Evolutionary conservation across 305 asterid species (phyloP).

Genomic region (Plantago coronopus): DNA sequence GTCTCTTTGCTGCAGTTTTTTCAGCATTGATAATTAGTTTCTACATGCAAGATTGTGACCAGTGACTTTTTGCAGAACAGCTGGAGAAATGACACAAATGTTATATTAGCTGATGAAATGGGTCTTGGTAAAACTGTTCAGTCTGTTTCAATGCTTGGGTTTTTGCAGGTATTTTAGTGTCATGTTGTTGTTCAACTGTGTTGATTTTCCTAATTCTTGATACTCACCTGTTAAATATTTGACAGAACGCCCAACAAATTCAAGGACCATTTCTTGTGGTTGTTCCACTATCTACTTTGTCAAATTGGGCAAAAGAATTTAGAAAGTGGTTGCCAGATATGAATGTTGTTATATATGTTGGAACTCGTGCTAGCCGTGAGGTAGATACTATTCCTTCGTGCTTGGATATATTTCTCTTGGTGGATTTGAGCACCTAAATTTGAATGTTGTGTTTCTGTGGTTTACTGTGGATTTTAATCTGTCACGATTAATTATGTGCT

Average conservation of each 20-base stretch:
- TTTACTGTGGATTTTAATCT: constrained; percentile 4
- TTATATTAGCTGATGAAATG: constrained; percentile 99
- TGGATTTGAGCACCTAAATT: constrained; percentile 19
- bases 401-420: constrained; percentile 12
- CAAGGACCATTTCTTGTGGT: constrained; percentile 99
- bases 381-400: constrained; percentile 32
- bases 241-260: constrained; percentile 90
- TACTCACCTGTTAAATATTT: constrained; percentile 26
- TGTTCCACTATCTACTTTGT: constrained; percentile 92
- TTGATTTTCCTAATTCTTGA: constrained; percentile 12
- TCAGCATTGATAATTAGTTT: constrained; percentile 20
- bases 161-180: constrained; percentile 71
- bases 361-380: constrained; percentile 99
- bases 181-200: constrained; percentile 17
- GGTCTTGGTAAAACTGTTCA: constrained; percentile 99
- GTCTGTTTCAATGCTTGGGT: constrained; percentile 99
- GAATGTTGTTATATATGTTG: constrained; percentile 92
- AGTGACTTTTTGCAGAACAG: constrained; percentile 59
- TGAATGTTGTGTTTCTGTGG: constrained; percentile 3
- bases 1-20: constrained; percentile 16
- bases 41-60: constrained; percentile 36
- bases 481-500: not conserved
- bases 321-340: constrained; percentile 91
- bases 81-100: constrained; percentile 99
- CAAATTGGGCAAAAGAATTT: constrained; percentile 99